Base-by-base conservation (phyloP, 2,329 filamentous ascomycete genomes). In the Pleomassaria siparia region DNA sequence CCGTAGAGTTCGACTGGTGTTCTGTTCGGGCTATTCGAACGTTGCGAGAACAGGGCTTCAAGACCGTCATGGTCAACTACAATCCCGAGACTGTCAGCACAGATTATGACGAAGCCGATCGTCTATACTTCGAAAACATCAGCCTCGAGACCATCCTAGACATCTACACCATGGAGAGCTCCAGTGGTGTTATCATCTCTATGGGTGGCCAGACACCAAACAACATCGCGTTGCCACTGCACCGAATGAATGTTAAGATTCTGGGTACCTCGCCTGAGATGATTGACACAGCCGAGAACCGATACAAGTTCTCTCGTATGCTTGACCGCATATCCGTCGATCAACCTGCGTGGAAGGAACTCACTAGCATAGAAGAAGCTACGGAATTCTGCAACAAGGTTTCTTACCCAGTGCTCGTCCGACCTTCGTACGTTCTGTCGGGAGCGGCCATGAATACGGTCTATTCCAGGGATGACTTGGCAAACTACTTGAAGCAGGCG, bases 391-490 rank as follows among this genome's bases (percentile, higher is more conserved):
- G 92, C 70, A 79, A 89, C 55, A 87, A 85, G 62, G 94, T 97
- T 43, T 84, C 85, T 10, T 99, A 97, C 71, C 94, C 94, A 2
- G 94, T 97, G 43, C 80, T 99, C 45, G 94, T 99, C 36, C 86
- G 94, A 40, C 94, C 94, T 2, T 97, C 94, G 0, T 99, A 99
- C 65, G 94, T 99, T 37, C 81, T 99, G 5, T 97, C 94, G 1
- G 94, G 94, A 57, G 94, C 94, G 40, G 94, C 94, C 15, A 99
- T 99, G 94, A 99, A 97, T 79, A 97, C 94, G 0, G 94, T 97
- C 28, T 97, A 97, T 77, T 96, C 92, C 0, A 86, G 95, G 76
- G 88, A 92, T 67, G 94, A 97, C 69, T 78, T 99, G 49, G 88
- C 89, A 62, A 86, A 80, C 64, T 97, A 95, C 72, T 80, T 99